A percentile compares a stretch with the other conserved stretches of the same genome.
Evolutionary conservation across 176 grass and related monocot genomes (phyloP).

Genomic region (Avena atlantica): DNA sequence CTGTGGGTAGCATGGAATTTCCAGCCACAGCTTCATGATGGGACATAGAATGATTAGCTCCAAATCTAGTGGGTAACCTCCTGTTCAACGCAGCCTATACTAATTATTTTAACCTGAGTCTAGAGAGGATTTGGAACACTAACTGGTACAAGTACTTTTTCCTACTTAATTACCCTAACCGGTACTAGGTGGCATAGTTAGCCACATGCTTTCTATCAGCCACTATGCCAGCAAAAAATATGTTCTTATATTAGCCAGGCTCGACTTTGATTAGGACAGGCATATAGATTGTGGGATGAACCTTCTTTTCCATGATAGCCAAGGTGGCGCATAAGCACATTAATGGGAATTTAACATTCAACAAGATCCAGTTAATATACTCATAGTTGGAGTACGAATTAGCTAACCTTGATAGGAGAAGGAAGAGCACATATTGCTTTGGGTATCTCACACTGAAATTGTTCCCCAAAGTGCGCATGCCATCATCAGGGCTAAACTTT

Average conservation of each 20-base stretch:
- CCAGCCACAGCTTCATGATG: slow-evolving; percentile 34
- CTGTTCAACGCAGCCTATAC: slow-evolving; percentile 18
- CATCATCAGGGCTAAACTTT: slow-evolving; percentile 11
- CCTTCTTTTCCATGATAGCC: slow-evolving; percentile 43
- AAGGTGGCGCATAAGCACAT: slow-evolving; percentile 34
- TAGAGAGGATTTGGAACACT: slow-evolving; percentile 35
- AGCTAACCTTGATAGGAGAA: background rate
- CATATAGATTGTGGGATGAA: slow-evolving; percentile 40
- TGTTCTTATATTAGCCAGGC: background rate
- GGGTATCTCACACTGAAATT: slow-evolving; percentile 33
- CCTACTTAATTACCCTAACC: slow-evolving; percentile 13
- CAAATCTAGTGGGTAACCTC: slow-evolving; percentile 36
- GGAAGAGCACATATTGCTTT: slow-evolving; percentile 15
- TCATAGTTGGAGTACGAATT: slow-evolving; percentile 18
- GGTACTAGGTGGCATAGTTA: slow-evolving; percentile 26
- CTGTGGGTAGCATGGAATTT: slow-evolving; percentile 38
- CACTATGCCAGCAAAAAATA: background rate
- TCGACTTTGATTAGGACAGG: slow-evolving; percentile 41
- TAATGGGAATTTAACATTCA: slow-evolving; percentile 36
- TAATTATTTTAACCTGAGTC: slow-evolving; percentile 7
- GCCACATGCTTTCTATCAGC: slow-evolving; percentile 33
- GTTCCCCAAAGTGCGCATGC: slow-evolving; percentile 15
- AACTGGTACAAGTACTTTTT: background rate
- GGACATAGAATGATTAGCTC: slow-evolving; percentile 45
- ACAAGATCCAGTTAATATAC: background rate